These are phyloP conservation scores for Schizosaccharomyces osmophilus DNA, from an alignment of 805 yeast genomes.

Conservation along the genomic window DNA sequence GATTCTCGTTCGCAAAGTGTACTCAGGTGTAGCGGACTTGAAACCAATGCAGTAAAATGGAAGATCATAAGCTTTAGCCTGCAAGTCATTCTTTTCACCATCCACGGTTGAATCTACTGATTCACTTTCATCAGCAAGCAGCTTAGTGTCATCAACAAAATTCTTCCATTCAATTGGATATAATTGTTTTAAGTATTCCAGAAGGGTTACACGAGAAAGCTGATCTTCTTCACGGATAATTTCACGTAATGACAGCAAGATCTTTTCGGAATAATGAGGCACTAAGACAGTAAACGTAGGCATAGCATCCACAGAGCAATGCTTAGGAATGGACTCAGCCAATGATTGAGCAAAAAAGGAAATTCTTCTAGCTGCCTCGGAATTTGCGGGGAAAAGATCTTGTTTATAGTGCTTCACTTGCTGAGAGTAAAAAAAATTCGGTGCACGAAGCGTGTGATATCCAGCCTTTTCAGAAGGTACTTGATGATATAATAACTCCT, in stretches of 20 bases:
- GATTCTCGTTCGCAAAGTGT: slow-evolving; percentile 81
- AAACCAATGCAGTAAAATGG: slow-evolving; percentile 93
- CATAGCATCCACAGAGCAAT: slow-evolving; percentile 97
- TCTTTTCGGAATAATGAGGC: slow-evolving; percentile 92
- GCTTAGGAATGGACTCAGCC: slow-evolving; percentile 96
- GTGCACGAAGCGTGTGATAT: slow-evolving; percentile 93
- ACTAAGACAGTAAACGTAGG: slow-evolving; percentile 93
- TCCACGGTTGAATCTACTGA: slow-evolving; percentile 21
- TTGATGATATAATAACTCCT: slow-evolving; percentile 88
- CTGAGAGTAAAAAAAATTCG: slow-evolving; percentile 93
- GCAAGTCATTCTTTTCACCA: slow-evolving; percentile 38
- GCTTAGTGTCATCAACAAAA: slow-evolving; percentile 86
- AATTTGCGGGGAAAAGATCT: slow-evolving; percentile 87
- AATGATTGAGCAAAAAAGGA: slow-evolving; percentile 97
- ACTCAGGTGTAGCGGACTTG: slow-evolving; percentile 93
- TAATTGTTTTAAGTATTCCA: slow-evolving; percentile 81
- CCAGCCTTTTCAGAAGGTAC: slow-evolving; percentile 98
- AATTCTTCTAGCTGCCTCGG: slow-evolving; percentile 98
- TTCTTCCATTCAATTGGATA: slow-evolving; percentile 96
- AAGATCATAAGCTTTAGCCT: slow-evolving; percentile 52
- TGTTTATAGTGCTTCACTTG: slow-evolving; percentile 86
- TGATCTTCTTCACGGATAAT: slow-evolving; percentile 94
- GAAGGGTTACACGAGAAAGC: slow-evolving; percentile 79
- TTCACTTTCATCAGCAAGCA: slow-evolving; percentile 82
- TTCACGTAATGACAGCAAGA: slow-evolving; percentile 74